phyloP scores from a whole-genome alignment of 345 rosid species.

The Cardamine chenopodiifolia region DNA sequence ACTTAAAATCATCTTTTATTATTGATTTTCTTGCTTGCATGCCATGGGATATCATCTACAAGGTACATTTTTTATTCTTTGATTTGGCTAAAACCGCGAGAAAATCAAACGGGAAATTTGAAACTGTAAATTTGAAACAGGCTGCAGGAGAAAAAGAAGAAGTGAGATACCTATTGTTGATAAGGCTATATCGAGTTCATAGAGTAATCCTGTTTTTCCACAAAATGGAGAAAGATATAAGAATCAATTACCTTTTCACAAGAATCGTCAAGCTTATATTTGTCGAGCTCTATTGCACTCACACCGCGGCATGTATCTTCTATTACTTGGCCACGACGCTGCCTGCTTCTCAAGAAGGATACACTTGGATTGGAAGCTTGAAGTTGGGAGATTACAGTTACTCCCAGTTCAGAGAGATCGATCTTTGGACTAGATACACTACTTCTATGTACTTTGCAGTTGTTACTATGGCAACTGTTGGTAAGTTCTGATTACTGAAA shows the following conservation, averaged over 20 bases:
- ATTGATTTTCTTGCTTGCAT: slow-evolving; percentile 71
- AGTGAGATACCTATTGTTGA: slow-evolving; percentile 75
- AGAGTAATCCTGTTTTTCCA: slow-evolving; percentile 66
- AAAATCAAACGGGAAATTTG: background rate
- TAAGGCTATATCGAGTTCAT: slow-evolving; percentile 64
- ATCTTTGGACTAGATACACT: slow-evolving; percentile 71
- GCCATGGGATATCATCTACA: slow-evolving; percentile 87
- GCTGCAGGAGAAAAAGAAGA: slow-evolving; percentile 63
- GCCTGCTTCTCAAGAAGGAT: slow-evolving; percentile 73
- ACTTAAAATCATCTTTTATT: slow-evolving; percentile 67
- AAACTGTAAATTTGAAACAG: slow-evolving; percentile 40
- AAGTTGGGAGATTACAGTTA: slow-evolving; percentile 73
- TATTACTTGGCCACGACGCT: slow-evolving; percentile 89
- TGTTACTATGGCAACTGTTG: slow-evolving; percentile 93
- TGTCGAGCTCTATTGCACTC: slow-evolving; percentile 87
- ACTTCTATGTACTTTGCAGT: slow-evolving; percentile 83
- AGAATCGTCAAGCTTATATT: slow-evolving; percentile 84
- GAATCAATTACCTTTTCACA: slow-evolving; percentile 79
- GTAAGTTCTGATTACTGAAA: slow-evolving; percentile 38
- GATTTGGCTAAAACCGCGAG: background rate
- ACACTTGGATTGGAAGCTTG: slow-evolving; percentile 91
- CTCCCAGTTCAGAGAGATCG: slow-evolving; percentile 66
- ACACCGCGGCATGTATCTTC: slow-evolving; percentile 90
- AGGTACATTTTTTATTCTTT: slow-evolving; percentile 44
- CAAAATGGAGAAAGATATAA: slow-evolving; percentile 79